Base-by-base conservation (phyloP, 179 eudicot species). In the Patellifolia procumbens region DNA sequence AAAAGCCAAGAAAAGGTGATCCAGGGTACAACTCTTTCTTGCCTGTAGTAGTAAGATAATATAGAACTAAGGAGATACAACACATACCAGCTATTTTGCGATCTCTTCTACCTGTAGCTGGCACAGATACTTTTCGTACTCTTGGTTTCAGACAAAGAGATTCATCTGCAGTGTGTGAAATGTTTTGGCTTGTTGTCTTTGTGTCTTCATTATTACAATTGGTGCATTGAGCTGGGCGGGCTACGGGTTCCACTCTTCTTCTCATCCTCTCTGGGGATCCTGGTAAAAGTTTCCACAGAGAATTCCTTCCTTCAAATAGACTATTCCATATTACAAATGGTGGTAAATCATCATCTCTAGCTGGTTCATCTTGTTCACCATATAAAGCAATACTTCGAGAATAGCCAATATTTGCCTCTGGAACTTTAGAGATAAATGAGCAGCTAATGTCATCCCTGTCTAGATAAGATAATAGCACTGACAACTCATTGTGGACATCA, bases 201-300 rank as follows among this genome's bases (percentile, higher is more conserved):
- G 29, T 45, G 71, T 56, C 42, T 24, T 79, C 73, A 70, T 53
- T 74, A 61, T 15, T 72, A 22, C 11, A 61, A 46, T 66, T 73
- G 52, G 32, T 35, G 62, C 58, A 68, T 31, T 75, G 68, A 53
- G 37, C n/a, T 19, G 51, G 19, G 20, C 74, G 70, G 37, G 77
- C 77, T 5, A 19, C 31, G 29, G 29, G 31, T 68, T 74, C 70
- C 29, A 73, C 74, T 74, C 80, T 72, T 78, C 81, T 85, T 77
- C 84, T 52, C 37, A 26, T 62, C 70, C 68, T 72, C 32, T 77
- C 48, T 5, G 83, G 60, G 49, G 81, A 79, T 66, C 65, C 62
- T 28, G 91, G 79, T 75, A 85, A 77, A 39, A 86, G 82, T 42
- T 71, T 86, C 93, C 92, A 91, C 62, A 39, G 72, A 59, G 87